Conservation (phyloP, 345 rosid species). For the Garcia nutans region DNA sequence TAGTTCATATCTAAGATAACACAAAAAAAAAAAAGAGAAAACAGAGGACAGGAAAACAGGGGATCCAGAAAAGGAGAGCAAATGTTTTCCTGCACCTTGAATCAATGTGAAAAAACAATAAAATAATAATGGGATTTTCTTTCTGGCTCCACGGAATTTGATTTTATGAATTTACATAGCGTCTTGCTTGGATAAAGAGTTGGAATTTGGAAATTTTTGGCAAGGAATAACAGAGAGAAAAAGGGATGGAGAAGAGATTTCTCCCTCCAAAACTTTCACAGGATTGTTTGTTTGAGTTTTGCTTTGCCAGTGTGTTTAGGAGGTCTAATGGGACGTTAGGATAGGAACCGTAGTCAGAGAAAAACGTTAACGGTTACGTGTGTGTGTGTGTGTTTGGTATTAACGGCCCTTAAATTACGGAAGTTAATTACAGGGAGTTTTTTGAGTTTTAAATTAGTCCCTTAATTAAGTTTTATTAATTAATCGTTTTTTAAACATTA, state of each 20-base stretch:
- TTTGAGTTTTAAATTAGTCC: not conserved
- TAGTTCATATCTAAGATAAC: conserved; percentile 12
- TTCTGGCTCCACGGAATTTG: not conserved
- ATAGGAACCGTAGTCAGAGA: conserved; percentile 22
- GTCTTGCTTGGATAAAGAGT: not conserved
- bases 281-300: not conserved
- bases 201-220: not conserved
- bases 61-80: conserved; percentile 2
- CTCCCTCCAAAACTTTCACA: conserved; percentile 14
- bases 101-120: not conserved
- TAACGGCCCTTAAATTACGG: conserved; percentile 19
- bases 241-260: conserved; percentile 12
- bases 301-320: not conserved
- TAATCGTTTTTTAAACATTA: no score
- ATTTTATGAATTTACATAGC: not conserved
- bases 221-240: conserved; percentile 12
- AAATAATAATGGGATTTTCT: not conserved
- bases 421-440: conserved; percentile 6
- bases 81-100: not conserved
- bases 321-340: conserved; percentile 10
- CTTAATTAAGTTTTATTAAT: not conserved
- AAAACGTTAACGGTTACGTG: conserved; percentile 14
- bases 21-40: not conserved
- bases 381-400: not conserved
- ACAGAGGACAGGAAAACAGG: conserved; percentile 7